Percentiles rank a stretch among this genome's conserved stretches.
Evolutionary conservation across 208 protist genomes (phyloP).

Genomic region (Paratrypanosoma confusum): DNA sequence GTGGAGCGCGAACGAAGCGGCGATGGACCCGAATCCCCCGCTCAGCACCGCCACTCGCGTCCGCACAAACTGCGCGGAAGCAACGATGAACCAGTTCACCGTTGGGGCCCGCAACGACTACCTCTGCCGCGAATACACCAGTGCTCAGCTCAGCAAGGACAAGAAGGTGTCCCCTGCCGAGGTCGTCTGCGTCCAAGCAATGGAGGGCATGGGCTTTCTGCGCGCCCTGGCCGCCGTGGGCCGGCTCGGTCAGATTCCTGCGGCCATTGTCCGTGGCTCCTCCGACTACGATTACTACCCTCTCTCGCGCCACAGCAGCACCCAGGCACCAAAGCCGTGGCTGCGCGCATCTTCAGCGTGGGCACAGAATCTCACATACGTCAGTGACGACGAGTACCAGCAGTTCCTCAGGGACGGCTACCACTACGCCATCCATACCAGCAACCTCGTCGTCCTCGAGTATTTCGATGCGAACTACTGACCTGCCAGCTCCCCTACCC

Average conservation of each 20-base stretch:
- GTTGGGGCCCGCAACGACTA: not conserved
- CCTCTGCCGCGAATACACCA: not conserved
- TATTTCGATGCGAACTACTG: not conserved
- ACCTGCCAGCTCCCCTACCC: too few species aligned
- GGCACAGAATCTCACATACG: not conserved
- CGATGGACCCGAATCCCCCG: not conserved
- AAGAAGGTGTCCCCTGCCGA: not conserved
- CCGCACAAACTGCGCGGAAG: constrained; percentile 1
- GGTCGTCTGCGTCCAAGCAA: not conserved
- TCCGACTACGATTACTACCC: not conserved
- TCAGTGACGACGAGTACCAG: not conserved
- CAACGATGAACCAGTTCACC: not conserved
- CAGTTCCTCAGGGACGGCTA: not conserved
- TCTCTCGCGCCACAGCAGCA: not conserved
- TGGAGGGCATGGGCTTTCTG: not conserved
- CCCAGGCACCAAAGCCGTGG: too few species aligned
- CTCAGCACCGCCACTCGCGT: not conserved
- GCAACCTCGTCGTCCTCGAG: not conserved
- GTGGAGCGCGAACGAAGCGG: not conserved
- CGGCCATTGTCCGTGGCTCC: not conserved
- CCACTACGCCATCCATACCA: not conserved
- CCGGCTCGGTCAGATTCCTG: not conserved
- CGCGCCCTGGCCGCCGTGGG: not conserved
- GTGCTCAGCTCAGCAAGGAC: not conserved
- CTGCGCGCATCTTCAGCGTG: too few species aligned